These are phyloP conservation scores for Erythrophleum ivorense DNA, from an alignment of 331 rosid species.

Conservation along the genomic window DNA sequence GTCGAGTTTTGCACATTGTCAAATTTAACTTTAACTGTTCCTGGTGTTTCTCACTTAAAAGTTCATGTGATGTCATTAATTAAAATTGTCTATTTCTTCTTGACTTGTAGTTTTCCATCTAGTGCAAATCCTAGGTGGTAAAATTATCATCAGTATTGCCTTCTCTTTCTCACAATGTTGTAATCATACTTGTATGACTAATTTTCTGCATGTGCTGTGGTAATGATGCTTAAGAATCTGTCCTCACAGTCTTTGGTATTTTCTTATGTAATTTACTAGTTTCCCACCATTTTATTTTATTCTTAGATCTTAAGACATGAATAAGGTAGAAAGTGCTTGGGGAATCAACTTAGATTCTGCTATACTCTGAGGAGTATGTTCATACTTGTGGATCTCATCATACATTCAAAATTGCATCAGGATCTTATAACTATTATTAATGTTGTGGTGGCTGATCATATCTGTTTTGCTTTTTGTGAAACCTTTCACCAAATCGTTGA, in stretches of 20 bases:
- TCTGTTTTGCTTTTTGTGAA: slow-evolving; percentile 23
- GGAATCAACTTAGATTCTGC: slow-evolving; percentile 10
- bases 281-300: background rate
- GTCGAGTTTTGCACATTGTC: slow-evolving; percentile 35
- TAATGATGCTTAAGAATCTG: slow-evolving; percentile 35
- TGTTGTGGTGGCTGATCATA: slow-evolving; percentile 54
- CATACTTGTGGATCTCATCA: slow-evolving; percentile 17
- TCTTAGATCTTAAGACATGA: slow-evolving; percentile 15
- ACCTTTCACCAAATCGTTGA: slow-evolving; percentile 14
- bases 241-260: background rate
- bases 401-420: slow-evolving; percentile 11
- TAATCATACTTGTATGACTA: slow-evolving; percentile 25
- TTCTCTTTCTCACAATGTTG: slow-evolving; percentile 37
- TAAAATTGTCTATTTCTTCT: slow-evolving; percentile 27
- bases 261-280: slow-evolving; percentile 7
- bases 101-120: slow-evolving; percentile 27
- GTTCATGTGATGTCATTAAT: slow-evolving; percentile 21
- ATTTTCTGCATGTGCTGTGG: slow-evolving; percentile 24
- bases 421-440: slow-evolving; percentile 59
- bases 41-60: slow-evolving; percentile 23
- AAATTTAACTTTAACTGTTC: slow-evolving; percentile 29
- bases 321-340: slow-evolving; percentile 23
- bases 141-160: slow-evolving; percentile 17
- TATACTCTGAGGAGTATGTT: slow-evolving; percentile 19
- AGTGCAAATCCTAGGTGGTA: slow-evolving; percentile 34